These are phyloP conservation scores for Aspergillus tubingensis DNA, from an alignment of 2,329 filamentous ascomycete species.

Conservation along the genomic window DNA sequence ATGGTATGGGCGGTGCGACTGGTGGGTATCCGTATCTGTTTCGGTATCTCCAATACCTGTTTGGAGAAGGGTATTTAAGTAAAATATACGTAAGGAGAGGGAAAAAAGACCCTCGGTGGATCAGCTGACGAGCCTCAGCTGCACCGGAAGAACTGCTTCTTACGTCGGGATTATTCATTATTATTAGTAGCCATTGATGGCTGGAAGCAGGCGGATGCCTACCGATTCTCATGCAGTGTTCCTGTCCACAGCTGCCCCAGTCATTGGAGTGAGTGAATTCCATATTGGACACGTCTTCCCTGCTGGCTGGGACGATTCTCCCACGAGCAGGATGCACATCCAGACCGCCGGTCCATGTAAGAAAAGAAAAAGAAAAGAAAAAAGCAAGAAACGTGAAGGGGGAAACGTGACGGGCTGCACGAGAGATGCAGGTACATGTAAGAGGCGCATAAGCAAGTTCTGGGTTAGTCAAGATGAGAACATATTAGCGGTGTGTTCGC, in stretches of 20 bases:
- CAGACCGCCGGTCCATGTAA: neutral
- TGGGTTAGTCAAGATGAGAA: neutral
- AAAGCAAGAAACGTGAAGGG: neutral
- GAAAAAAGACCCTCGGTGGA: neutral
- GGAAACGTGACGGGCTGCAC: conserved; percentile 1
- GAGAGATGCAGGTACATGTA: conserved; percentile 1
- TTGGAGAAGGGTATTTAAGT: neutral
- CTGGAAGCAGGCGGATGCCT: neutral
- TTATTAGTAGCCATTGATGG: neutral
- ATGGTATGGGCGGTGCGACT: neutral
- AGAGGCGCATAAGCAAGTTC: neutral
- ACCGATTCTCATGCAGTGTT: neutral
- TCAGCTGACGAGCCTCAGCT: conserved; percentile 1
- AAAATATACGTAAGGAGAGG: conserved; percentile 1
- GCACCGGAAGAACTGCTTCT: neutral
- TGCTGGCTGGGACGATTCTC: neutral
- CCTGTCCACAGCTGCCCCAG: neutral
- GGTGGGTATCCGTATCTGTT: neutral
- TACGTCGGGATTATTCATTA: neutral
- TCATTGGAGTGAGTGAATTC: neutral
- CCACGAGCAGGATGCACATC: neutral
- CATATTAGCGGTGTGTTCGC: neutral
- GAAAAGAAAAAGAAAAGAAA: no score
- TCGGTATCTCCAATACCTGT: neutral
- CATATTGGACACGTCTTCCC: neutral